Evolutionary conservation across 2,329 filamentous ascomycete genomes (phyloP), one percentile per base, ranked within the genome.

Genomic region (Sporothrix euskadiensis): DNA sequence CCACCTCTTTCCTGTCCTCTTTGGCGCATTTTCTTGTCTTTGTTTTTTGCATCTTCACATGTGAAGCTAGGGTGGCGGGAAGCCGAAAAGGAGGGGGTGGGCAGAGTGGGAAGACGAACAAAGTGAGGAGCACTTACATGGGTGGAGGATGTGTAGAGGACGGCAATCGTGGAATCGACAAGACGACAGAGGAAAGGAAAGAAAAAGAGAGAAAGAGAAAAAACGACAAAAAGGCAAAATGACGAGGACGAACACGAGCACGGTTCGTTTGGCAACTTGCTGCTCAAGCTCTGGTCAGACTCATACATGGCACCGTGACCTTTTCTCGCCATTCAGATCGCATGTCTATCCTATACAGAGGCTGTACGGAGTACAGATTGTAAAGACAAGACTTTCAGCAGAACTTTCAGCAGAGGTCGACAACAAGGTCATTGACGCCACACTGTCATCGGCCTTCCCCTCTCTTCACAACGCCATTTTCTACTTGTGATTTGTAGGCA

Each of bases 31-130:
- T 61, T 12, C 3, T 12, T 39, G 19, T 30, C 22, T 68, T 47
- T 68, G 61, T 68, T 35, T 68, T 35, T 52, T 66, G 41, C 61
- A 65, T 49, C 30, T 68, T 68, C 65, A 69, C 65, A 69, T 69
- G 65, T 69, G 47, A 69, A 54, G 65, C 65, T 39, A 39, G 8
- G 19, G 61, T 35, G 61, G 61, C 61, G 61, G 61, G 61, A 63
- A 69, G 65, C 65, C 44, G 65, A 69, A 49, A 52, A 69, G 65
- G 61, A 69, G 65, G 65, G 65, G 65, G 44, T 30, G 44, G 30
- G 30, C 22, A 14, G 9, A 26, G 44, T 7, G 39, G 39, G 35
- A 63, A n/a, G 57, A 39, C 52, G 7, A 61, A 8, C 35, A 35
- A 35, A 35, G 22, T 47, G 41, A 22, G 30, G n/a, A 10, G 12